Base-by-base conservation (phyloP, 148 eudicot genomes). In the Chenopodium quinoa region DNA sequence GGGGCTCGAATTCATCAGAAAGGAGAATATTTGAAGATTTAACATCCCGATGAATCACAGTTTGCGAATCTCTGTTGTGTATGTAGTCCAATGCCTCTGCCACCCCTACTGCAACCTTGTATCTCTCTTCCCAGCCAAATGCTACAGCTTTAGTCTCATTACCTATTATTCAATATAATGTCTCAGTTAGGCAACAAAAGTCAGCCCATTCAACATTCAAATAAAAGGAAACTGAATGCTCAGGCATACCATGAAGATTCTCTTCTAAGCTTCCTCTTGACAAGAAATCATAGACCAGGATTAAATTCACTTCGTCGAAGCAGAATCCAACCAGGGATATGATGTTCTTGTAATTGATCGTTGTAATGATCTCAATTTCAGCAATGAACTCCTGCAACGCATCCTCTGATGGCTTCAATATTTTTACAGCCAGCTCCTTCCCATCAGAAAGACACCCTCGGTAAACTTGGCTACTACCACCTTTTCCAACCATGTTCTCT, bases 211-310 rank as follows among this genome's bases (percentile, higher is more conserved):
- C 19, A 70, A 48, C 4, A 40, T 69, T 54, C 60, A 46, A 17
- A 63, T 34, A 31, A 19, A 67, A 31, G 17, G 62, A 64, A 46
- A 29, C 34, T 54, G 77, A 63, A 79, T 25, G 25, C 20, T 31
- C 29, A 2, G 31, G 58, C 78, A 62, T 86, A 94, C 98, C 92
- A 40, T 94, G 93, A 87, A 94, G 92, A 81, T 91, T 94, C 72
- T 94, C 95, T 84, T 94, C 97, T 72, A 94, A 91, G 86, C 98
- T 91, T 87, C 98, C 98, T 88, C 92, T 82, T 72, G 97, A 84
- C 78, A 92, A 80, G 82, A 87, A 91, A 84, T 93, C 93, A 87
- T 95, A 93, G 77, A 95, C 97, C 75, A 95, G 76, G 80, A 91
- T 85, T 71, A 89, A 89, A 80, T 85, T 81, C 74, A 82, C 88